Percentiles rank a stretch among this genome's conserved stretches.
phyloP scores from a whole-genome alignment of 768 basidiomycete species.

The Rossbeevera mucosa region DNA sequence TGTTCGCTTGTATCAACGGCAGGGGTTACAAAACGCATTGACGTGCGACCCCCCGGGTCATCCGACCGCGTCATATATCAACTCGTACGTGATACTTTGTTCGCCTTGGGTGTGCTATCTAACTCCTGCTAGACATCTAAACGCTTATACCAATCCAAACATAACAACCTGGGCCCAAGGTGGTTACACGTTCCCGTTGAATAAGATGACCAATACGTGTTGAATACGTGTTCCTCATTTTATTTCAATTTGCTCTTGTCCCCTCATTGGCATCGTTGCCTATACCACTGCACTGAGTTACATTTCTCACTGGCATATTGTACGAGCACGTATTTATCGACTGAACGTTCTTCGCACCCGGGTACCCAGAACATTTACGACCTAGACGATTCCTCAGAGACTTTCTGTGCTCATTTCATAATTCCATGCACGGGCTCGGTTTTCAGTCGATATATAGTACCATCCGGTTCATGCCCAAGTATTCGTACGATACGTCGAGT shows the following conservation, averaged over 20 bases:
- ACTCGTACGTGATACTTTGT: conserved; percentile 38
- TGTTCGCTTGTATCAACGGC: conserved; percentile 80
- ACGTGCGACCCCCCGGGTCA: conserved; percentile 75
- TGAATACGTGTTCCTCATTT: conserved; percentile 18
- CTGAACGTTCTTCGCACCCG: conserved; percentile 10
- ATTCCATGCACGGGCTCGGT: neutral
- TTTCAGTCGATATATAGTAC: conserved; percentile 4
- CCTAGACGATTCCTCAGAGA: conserved; percentile 7
- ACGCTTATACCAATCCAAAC: conserved; percentile 76
- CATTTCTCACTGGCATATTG: conserved; percentile 20
- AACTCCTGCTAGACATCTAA: conserved; percentile 29
- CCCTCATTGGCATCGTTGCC: conserved; percentile 6
- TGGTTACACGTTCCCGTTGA: conserved; percentile 72
- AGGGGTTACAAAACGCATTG: conserved; percentile 60
- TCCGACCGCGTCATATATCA: conserved; percentile 81
- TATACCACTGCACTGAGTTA: conserved; percentile 16
- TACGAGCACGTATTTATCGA: conserved; percentile 22
- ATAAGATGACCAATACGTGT: conserved; percentile 34
- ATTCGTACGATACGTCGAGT: conserved; percentile 5
- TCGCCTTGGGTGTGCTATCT: conserved; percentile 1
- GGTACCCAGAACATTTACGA: conserved; percentile 9
- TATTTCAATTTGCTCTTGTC: conserved; percentile 6
- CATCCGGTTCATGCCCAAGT: conserved; percentile 3
- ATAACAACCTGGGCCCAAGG: conserved; percentile 81
- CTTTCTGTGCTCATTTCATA: neutral